A percentile compares a stretch with the other conserved stretches of the same genome.
Conservation (phyloP, 371 early-diverging fungal species). For the Rhizoclosmatium hyalinum region DNA sequence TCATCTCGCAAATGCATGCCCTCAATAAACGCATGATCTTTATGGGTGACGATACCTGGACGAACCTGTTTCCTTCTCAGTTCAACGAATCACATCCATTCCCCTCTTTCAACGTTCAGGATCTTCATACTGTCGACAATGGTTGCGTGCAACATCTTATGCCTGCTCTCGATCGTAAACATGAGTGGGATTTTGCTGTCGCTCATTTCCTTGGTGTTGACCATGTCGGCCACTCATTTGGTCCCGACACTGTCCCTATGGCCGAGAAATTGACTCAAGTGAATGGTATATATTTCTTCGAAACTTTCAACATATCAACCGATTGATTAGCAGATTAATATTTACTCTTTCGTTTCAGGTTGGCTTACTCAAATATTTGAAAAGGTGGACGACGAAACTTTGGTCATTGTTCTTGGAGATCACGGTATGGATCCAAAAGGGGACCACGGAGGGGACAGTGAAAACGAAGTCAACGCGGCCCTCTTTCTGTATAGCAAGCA, state of each 20-base stretch:
- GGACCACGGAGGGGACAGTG: conserved; percentile 97
- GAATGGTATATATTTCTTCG: conserved; percentile 57
- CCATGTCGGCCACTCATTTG: conserved; percentile 94
- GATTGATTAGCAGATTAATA: no score
- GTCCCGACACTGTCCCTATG: conserved; percentile 89
- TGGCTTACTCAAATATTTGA: conserved; percentile 73
- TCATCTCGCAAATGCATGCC: conserved; percentile 70
- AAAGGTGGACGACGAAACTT: conserved; percentile 82
- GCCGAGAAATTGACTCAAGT: conserved; percentile 81
- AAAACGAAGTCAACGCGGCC: conserved; percentile 84
- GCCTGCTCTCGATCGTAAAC: conserved; percentile 42
- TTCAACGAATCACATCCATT: conserved; percentile 72
- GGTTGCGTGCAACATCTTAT: conserved; percentile 73
- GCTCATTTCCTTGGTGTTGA: conserved; percentile 96
- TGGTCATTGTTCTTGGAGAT: conserved; percentile 96
- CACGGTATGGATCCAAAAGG: conserved; percentile 99
- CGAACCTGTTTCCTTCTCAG: conserved; percentile 76
- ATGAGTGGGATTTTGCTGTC: conserved; percentile 79
- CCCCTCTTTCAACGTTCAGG: conserved; percentile 87
- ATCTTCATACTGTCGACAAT: conserved; percentile 93
- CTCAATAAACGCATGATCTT: conserved; percentile 68
- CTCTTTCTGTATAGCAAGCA: conserved; percentile 74
- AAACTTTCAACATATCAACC: neutral
- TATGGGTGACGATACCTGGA: conserved; percentile 98
- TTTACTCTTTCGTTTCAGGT: neutral